phyloP scores from a whole-genome alignment of 805 yeast species.

The Candida vartiovaarae region DNA sequence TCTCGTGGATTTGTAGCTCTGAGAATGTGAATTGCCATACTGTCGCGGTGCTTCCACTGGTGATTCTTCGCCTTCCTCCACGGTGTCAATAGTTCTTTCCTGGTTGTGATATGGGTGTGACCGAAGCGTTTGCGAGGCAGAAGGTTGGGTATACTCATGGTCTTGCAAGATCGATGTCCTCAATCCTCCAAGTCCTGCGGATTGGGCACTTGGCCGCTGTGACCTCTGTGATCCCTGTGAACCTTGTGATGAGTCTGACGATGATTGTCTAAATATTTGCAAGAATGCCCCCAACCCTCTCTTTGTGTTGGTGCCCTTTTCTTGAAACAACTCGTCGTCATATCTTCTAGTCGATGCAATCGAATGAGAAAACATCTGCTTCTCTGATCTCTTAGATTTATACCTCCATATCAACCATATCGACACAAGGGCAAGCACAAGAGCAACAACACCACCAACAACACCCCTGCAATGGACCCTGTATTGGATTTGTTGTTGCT shows the following conservation, averaged over 20 bases:
- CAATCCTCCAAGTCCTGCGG: conserved; percentile 5
- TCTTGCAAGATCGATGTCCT: conserved; percentile 12
- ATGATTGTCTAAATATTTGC: neutral
- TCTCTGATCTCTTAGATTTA: conserved; percentile 4
- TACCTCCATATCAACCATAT: conserved; percentile 13
- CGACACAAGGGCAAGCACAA: neutral
- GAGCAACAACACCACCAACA: conserved; percentile 17
- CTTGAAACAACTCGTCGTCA: conserved; percentile 5
- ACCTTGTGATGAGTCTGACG: neutral
- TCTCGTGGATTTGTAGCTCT: conserved; percentile 1
- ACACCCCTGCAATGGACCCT: conserved; percentile 23
- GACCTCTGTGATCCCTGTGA: neutral
- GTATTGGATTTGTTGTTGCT: neutral
- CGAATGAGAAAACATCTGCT: conserved; percentile 21
- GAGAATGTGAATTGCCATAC: neutral
- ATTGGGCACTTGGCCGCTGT: neutral
- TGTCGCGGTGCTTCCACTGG: conserved; percentile 2
- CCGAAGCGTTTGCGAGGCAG: neutral
- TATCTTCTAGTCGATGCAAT: conserved; percentile 22
- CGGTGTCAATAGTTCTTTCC: conserved; percentile 20
- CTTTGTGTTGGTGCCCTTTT: neutral
- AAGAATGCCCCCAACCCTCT: neutral
- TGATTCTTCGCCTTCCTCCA: conserved; percentile 21
- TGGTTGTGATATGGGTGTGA: neutral
- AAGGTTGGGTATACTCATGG: conserved; percentile 3